Base-by-base conservation (phyloP, 306 rosid species). In the Arachis hypogaea region DNA sequence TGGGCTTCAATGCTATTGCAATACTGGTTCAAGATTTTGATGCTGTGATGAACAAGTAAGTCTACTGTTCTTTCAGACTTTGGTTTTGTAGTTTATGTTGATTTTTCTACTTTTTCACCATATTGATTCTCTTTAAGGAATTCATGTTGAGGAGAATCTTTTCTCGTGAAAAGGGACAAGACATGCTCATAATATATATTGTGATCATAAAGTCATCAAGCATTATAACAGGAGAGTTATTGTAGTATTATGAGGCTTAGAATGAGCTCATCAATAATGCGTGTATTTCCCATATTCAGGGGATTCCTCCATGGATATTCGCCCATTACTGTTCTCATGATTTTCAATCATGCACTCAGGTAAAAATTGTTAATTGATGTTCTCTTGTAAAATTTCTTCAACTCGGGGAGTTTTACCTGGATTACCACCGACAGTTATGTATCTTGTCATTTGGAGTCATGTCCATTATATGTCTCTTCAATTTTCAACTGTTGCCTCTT, bases 311-410 rank as follows among this genome's bases (percentile, higher is more conserved):
- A 91, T 73, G 98, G 97, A 62, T 93, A 93, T 84, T 85, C 98
- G 4, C 82, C 89, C 73, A 85, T 93, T 73, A 93, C 96, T 3
- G 83, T 93, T 72, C 83, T 93, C 66, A 93, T 93, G 98, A 93
- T 93, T 83, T 68, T 91, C 80, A 93, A 93, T 77, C 98, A 93
- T 63, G 98, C 97, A 70, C 94, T 93, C 73, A 93, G 97, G 98
- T 93, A 84, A 46, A 36, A 72, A 75, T 33, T 47, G 7, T 73
- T 68, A 47, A 76, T 30, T 76, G 59, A 63, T 43, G n/a, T 69
- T 47, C 45, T 55, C 16, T 71, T 59, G 47, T 75, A 29, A 52
- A 55, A 44, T 50, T 86, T 73, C 12, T 74, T 5, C 11, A 43
- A 54, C 6, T 69, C 69, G 51, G 63, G 33, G 70, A 46, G 63